These are phyloP conservation scores for Claviceps pusilla DNA, from an alignment of 2,329 filamentous ascomycete genomes.

Conservation along the genomic window DNA sequence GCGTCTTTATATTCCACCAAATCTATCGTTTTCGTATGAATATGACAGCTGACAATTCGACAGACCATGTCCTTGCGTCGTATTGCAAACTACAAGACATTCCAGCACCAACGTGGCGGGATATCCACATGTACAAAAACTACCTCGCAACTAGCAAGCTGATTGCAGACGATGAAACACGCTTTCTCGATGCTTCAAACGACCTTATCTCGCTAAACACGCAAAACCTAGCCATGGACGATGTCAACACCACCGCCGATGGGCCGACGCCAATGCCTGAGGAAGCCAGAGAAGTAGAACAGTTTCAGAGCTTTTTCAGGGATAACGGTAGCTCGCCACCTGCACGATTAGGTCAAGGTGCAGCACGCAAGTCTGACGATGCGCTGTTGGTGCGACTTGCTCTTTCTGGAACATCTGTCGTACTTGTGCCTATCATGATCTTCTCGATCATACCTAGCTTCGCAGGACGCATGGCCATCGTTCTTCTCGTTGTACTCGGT, in stretches of 20 bases:
- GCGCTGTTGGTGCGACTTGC: conserved; percentile 1
- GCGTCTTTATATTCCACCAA: not conserved
- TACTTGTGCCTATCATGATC: conserved; percentile 42
- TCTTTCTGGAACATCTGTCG: conserved; percentile 10
- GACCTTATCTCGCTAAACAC: conserved; percentile 34
- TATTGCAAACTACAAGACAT: conserved; percentile 39
- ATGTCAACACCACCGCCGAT: conserved; percentile 8
- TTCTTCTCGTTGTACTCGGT: conserved; percentile 35
- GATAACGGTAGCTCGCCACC: conserved; percentile 3
- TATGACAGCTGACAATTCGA: conserved; percentile 4
- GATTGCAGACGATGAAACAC: conserved; percentile 43
- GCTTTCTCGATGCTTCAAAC: conserved; percentile 39
- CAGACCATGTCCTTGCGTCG: conserved; percentile 44
- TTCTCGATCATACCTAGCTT: conserved; percentile 44
- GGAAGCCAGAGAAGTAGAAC: conserved; percentile 1
- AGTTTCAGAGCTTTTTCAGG: conserved; percentile 2
- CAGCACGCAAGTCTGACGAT: not conserved
- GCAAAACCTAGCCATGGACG: conserved; percentile 3
- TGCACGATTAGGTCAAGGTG: not conserved
- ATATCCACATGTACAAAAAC: conserved; percentile 31
- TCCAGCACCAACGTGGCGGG: conserved; percentile 30
- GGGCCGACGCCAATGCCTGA: conserved; percentile 12
- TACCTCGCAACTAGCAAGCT: conserved; percentile 41
- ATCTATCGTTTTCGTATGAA: not conserved
- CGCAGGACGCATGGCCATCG: conserved; percentile 40